phyloP scores from a whole-genome alignment of 2,329 filamentous ascomycete species.

The Sphaceloma murrayae region DNA sequence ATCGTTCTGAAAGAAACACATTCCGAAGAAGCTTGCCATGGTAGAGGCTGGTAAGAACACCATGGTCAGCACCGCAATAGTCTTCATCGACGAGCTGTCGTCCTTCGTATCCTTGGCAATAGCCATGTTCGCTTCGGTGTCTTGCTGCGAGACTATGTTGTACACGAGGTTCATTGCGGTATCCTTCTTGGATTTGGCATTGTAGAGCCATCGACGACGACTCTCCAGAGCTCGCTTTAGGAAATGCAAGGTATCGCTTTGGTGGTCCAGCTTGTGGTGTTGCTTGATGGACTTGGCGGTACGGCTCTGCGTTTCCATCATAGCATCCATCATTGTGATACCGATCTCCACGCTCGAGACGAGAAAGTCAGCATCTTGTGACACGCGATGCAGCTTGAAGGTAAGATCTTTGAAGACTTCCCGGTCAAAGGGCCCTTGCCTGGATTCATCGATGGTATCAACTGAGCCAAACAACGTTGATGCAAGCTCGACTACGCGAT shows the following conservation, averaged over 20 bases:
- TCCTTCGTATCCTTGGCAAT: conserved; percentile 25
- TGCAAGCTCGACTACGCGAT: conserved; percentile 5
- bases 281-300: not conserved
- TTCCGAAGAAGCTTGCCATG: conserved; percentile 6
- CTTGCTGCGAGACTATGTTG: conserved; percentile 27
- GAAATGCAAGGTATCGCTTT: not conserved
- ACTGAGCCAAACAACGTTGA: not conserved
- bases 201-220: conserved; percentile 19
- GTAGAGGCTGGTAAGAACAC: conserved; percentile 20
- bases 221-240: not conserved
- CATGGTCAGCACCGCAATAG: conserved; percentile 29
- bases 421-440: not conserved
- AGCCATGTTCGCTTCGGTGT: conserved; percentile 26
- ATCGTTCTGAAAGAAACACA: conserved; percentile 1
- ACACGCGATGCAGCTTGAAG: conserved; percentile 1
- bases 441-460: conserved; percentile 1
- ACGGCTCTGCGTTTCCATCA: conserved; percentile 1
- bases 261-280: not conserved
- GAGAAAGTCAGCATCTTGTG: conserved; percentile 4
- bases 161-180: conserved; percentile 22
- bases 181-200: conserved; percentile 22
- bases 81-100: conserved; percentile 28
- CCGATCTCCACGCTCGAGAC: conserved; percentile 1
- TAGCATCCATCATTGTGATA: conserved; percentile 8
- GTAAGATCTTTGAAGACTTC: conserved; percentile 7